Base-by-base conservation (phyloP, 495 filamentous ascomycete species). In the Choiromyces venosus region DNA sequence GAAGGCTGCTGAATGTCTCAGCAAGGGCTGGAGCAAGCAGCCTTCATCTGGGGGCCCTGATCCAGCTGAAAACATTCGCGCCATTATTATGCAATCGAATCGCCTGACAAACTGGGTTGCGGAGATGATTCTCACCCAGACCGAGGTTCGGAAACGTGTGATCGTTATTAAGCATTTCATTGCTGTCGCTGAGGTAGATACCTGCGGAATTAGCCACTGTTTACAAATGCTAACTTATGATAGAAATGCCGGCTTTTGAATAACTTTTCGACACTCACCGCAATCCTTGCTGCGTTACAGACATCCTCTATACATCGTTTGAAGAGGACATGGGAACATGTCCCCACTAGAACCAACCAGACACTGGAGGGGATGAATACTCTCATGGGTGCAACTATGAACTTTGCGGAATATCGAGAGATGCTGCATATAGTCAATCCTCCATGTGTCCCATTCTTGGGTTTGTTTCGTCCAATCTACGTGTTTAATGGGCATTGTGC, bases 41-140 rank as follows among this genome's bases (percentile, higher is more conserved):
- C 86, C 97, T 68, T 85, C 83, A 21, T 88, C 92, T 29, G 90
- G 88, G 67, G 94, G 96, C 74, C 88, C 91, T 0, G 95, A 98
- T 80, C 94, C 94, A 14, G 93, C 96, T 37, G 86, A 92, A 2
- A 98, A 99, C 81, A 93, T 99, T 74, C 97, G 97, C 82, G 91
- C 93, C 16, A 86, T 99, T 73, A 99, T 99, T 83, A 86, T 98
- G 64, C 95, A 99, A 82, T 97, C 96, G 0, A 99, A 99, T 76
- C 94, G 97, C 82, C 88, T 98, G 83, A 98, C 95, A 29, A 99
- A 98, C 82, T 98, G 96, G 96, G 95, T 99, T 70, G 95, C 95
- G n/a, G 94, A 99, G 82, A 98, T 98, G 95, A 98, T 99, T 77
- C 85, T 99, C 78, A 93, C 89, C 4, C 96, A 99, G 82, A 86